Conservation (phyloP, 1,139 yeast genomes). For the Geotrichum macrosporum region DNA sequence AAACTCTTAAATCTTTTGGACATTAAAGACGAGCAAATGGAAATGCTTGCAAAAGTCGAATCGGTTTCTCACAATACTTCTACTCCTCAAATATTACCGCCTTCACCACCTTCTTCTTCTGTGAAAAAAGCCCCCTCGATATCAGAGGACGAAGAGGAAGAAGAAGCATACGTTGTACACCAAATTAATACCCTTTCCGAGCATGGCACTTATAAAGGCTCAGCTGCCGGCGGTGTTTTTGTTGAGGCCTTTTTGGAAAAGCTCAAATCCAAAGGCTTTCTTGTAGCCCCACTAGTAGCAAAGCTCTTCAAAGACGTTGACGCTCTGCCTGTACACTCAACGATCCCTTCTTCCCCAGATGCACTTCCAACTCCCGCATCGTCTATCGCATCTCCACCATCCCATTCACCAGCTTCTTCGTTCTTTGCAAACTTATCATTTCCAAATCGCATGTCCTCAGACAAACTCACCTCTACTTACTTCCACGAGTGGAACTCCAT, state of each 20-base stretch:
- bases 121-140: constrained; percentile 13
- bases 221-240: constrained; percentile 37
- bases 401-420: background rate
- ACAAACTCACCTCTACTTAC: constrained; percentile 43
- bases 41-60: constrained; percentile 36
- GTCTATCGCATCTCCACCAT: constrained; percentile 12
- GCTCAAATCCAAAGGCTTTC: constrained; percentile 28
- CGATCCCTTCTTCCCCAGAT: constrained; percentile 20
- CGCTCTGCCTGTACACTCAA: constrained; percentile 14
- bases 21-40: constrained; percentile 58
- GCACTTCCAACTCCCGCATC: constrained; percentile 16
- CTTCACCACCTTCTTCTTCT: background rate
- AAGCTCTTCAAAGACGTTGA: constrained; percentile 24
- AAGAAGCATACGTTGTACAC: constrained; percentile 30
- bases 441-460: constrained; percentile 35
- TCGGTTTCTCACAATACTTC: constrained; percentile 11
- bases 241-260: constrained; percentile 32
- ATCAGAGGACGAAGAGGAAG: constrained; percentile 24
- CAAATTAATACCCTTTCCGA: constrained; percentile 31
- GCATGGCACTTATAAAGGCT: constrained; percentile 36
- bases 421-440: constrained; percentile 19
- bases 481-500: constrained; percentile 77
- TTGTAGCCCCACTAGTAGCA: constrained; percentile 26
- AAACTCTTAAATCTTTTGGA: constrained; percentile 51
- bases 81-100: constrained; percentile 1